Evolutionary conservation across 805 yeast genomes (phyloP).

Genomic region (Blastobotrys mokoenaii): DNA sequence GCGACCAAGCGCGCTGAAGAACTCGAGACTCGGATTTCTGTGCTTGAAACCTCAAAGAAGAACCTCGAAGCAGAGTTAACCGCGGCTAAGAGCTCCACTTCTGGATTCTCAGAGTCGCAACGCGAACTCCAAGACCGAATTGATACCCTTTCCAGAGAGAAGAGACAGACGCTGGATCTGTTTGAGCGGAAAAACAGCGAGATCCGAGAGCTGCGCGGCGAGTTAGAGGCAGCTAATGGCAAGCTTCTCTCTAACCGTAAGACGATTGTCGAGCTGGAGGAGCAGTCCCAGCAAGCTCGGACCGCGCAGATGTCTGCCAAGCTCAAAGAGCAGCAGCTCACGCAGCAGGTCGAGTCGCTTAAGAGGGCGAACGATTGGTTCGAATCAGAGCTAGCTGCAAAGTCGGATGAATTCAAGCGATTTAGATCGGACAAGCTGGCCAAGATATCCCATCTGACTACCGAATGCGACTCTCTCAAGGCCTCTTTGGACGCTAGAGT

Average conservation of each 20-base stretch:
- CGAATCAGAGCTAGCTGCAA: slow-evolving; percentile 32
- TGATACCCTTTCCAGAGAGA: slow-evolving; percentile 18
- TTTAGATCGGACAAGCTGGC: slow-evolving; percentile 26
- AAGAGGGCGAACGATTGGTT: slow-evolving; percentile 36
- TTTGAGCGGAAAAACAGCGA: slow-evolving; percentile 25
- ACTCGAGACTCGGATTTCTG: slow-evolving; percentile 32
- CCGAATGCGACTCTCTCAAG: slow-evolving; percentile 31
- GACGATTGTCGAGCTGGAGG: slow-evolving; percentile 33
- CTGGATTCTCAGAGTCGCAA: slow-evolving; percentile 6
- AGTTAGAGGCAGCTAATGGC: slow-evolving; percentile 31
- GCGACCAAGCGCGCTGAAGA: slow-evolving; percentile 16
- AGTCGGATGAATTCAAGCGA: slow-evolving; percentile 27
- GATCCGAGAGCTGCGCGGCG: slow-evolving; percentile 29
- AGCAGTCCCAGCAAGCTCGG: slow-evolving; percentile 29
- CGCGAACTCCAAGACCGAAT: slow-evolving; percentile 15
- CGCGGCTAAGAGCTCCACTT: slow-evolving; percentile 4
- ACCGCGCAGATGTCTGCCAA: slow-evolving; percentile 24
- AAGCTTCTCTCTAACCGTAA: slow-evolving; percentile 34
- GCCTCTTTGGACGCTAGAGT: slow-evolving; percentile 25
- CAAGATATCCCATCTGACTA: slow-evolving; percentile 27
- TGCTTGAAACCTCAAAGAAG: slow-evolving; percentile 32
- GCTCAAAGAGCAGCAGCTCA: slow-evolving; percentile 31
- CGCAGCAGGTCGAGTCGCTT: slow-evolving; percentile 36
- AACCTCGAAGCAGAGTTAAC: slow-evolving; percentile 32
- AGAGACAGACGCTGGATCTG: slow-evolving; percentile 22